Percentiles rank a stretch among this genome's conserved stretches.
These are phyloP conservation scores for Cicer chorassanicum DNA, from an alignment of 306 rosid genomes.

Conservation along the genomic window DNA sequence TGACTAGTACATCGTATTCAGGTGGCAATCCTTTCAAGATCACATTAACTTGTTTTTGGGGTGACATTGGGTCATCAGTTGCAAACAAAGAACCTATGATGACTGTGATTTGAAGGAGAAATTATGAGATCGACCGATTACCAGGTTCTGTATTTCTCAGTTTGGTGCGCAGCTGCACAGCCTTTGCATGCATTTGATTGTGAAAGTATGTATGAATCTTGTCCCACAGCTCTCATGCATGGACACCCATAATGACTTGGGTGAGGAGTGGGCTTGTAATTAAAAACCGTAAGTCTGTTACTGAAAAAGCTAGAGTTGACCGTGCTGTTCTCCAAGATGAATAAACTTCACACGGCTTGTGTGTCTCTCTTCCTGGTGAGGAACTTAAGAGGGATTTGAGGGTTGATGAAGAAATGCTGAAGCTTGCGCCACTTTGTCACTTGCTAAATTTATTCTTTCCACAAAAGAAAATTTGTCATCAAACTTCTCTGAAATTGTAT, in stretches of 20 bases:
- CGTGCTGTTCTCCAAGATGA: background rate
- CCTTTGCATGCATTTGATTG: no score
- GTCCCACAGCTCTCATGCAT: no score
- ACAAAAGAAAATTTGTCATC: background rate
- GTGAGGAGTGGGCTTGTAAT: slow-evolving; percentile 6
- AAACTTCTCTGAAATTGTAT: background rate
- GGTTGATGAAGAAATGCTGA: background rate
- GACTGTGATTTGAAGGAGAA: no score
- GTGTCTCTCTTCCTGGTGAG: background rate
- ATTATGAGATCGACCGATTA: no score
- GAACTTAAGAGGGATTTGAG: background rate
- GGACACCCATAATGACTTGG: background rate
- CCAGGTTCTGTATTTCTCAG: no score
- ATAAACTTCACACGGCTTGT: background rate
- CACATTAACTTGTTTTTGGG: no score
- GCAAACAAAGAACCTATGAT: no score
- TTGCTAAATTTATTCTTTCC: background rate
- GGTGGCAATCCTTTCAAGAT: no score
- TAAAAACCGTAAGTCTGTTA: background rate
- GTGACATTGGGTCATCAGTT: no score
- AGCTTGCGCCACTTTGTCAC: background rate
- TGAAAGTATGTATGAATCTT: no score
- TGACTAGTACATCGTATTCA: no score
- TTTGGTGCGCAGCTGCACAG: no score
- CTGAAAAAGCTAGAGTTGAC: background rate